Percentiles rank a stretch among this genome's conserved stretches.
phyloP scores from a whole-genome alignment of 1,284 basidiomycete species.

The Serendipita sp. region DNA sequence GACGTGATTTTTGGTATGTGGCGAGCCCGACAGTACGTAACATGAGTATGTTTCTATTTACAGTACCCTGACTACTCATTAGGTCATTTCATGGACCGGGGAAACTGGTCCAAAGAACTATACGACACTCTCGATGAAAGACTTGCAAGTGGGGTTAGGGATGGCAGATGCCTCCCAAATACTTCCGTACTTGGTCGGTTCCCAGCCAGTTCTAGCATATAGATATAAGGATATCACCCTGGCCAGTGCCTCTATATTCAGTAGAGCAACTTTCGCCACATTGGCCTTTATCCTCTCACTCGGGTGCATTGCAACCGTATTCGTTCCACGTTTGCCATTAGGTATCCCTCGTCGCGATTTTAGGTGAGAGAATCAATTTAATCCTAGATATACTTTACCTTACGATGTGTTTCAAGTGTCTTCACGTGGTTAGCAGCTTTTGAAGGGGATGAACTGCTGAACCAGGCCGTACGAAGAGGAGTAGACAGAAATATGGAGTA shows the following conservation, averaged over 20 bases:
- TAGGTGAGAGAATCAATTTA: not conserved
- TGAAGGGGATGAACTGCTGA: not conserved
- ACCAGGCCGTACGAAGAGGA: not conserved
- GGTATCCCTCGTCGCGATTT: not conserved
- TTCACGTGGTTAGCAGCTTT: constrained; percentile 3
- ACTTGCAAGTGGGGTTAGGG: constrained; percentile 23
- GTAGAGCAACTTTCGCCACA: not conserved
- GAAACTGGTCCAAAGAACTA: constrained; percentile 26
- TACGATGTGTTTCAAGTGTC: not conserved
- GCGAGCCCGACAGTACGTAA: constrained; percentile 25
- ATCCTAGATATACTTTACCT: not conserved
- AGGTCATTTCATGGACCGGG: constrained; percentile 27
- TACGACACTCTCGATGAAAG: constrained; percentile 22
- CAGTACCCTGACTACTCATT: not conserved
- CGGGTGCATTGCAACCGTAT: not conserved
- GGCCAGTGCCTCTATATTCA: not conserved
- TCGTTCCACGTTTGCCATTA: not conserved
- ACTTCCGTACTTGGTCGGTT: constrained; percentile 29
- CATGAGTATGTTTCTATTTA: not conserved
- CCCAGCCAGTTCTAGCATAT: constrained; percentile 21
- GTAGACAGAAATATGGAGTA: constrained; percentile 5
- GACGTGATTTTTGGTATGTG: constrained; percentile 25
- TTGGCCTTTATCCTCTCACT: not conserved
- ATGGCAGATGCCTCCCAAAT: constrained; percentile 26
- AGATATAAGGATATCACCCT: not conserved